phyloP scores from a whole-genome alignment of 23 red algal genomes.

The Chondrus crispus region DNA sequence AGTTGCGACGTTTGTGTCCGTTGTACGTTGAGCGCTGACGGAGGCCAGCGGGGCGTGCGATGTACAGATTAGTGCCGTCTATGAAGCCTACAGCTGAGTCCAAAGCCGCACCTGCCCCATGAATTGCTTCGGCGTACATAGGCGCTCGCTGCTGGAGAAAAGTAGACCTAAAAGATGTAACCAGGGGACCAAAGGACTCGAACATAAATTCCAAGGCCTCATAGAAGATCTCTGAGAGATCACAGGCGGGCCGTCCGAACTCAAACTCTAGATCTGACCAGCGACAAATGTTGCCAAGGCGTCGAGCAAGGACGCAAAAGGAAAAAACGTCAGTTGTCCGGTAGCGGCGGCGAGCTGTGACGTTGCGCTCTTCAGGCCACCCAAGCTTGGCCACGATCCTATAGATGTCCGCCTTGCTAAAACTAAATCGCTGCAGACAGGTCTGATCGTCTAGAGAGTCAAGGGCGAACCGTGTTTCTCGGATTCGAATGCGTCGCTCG shows the following conservation, averaged over 20 bases:
- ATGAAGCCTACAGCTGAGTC: conserved; percentile 32
- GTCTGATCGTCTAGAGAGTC: not conserved
- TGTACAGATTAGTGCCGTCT: conserved; percentile 1
- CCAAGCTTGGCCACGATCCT: not conserved
- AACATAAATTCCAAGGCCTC: conserved; percentile 11
- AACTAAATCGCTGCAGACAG: not conserved
- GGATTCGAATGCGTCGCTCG: too few species aligned
- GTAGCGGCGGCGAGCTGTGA: not conserved
- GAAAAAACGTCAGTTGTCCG: not conserved
- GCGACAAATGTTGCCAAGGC: not conserved
- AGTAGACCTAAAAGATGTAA: not conserved
- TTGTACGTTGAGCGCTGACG: not conserved
- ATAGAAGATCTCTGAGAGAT: conserved; percentile 20
- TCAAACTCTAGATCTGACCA: conserved; percentile 8
- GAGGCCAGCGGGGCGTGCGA: not conserved
- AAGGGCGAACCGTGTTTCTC: not conserved
- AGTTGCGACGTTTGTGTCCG: conserved; percentile 19
- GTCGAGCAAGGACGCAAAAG: conserved; percentile 23
- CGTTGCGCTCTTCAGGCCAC: not conserved
- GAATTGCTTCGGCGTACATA: not conserved
- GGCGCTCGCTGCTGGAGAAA: not conserved
- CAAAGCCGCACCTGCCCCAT: not conserved
- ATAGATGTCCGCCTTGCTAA: not conserved
- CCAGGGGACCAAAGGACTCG: not conserved
- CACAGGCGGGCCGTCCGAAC: not conserved